Conservation (phyloP, 441 rosid species). For the Isatis lusitanica region DNA sequence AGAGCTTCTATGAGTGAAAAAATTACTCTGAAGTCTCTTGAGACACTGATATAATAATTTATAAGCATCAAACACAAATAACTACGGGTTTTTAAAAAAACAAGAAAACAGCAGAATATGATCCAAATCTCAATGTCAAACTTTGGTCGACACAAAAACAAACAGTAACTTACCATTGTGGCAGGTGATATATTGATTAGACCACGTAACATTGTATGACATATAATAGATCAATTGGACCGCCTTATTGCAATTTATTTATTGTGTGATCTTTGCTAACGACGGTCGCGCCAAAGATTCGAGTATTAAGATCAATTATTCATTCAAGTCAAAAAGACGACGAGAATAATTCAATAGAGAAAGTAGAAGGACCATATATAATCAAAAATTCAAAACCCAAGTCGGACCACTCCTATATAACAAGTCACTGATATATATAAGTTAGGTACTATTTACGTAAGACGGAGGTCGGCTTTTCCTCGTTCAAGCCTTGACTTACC, state of each 20-base stretch:
- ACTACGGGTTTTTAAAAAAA: too few species aligned
- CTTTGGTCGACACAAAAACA: background rate
- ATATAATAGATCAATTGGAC: slow-evolving; percentile 1
- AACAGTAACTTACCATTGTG: background rate
- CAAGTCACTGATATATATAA: background rate
- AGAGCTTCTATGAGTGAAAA: too few species aligned
- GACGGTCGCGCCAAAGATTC: background rate
- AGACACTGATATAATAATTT: too few species aligned
- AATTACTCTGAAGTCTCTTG: too few species aligned
- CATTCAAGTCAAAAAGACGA: background rate
- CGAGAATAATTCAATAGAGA: background rate
- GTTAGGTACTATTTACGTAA: slow-evolving; percentile 9
- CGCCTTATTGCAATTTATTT: slow-evolving; percentile 4
- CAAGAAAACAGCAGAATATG: too few species aligned
- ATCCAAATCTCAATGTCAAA: background rate
- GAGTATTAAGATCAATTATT: background rate
- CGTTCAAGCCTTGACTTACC: too few species aligned
- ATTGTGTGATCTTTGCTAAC: background rate
- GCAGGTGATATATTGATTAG: slow-evolving; percentile 6
- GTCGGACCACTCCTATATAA: slow-evolving; percentile 10
- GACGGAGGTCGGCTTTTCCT: background rate
- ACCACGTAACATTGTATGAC: slow-evolving; percentile 7
- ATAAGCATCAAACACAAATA: too few species aligned
- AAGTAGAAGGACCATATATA: background rate
- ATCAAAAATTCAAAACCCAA: background rate